Base-by-base conservation (phyloP, 2,329 filamentous ascomycete species). In the Curvularia verruculosa region DNA sequence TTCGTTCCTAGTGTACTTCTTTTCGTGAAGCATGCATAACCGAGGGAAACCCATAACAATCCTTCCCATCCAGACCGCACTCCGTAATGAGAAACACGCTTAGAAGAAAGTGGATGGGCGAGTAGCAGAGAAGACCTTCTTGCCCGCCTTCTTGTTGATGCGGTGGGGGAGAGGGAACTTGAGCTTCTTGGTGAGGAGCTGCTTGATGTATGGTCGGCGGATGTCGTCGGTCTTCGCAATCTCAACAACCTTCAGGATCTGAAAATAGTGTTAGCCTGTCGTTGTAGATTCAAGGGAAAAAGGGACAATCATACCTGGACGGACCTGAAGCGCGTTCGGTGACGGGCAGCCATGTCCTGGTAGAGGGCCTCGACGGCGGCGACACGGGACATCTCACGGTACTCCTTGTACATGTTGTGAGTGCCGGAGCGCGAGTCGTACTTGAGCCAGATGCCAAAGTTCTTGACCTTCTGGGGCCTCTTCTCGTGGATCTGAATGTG, bases 341-440 rank as follows among this genome's bases (percentile, higher is more conserved):
- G 95, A 81, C 95, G 92, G 82, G 96, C 94, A 74, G 95, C 92
- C 95, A 99, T 98, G 86, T 99, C 95, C 84, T 95, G 91, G 90
- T 99, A 99, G 80, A 99, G 88, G 73, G 94, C 84, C 84, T 98
- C 91, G 77, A 98, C 94, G 71, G 95, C 95, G 73, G 95, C 94
- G 78, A 89, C 91, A 83, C 95, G 88, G 80, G 91, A 94, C 87
- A 98, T 91, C 87, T 98, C 95, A 81, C 95, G 91, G 90, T 97
- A 98, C 89, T 99, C 95, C 89, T 98, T 98, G 92, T 99, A 99
- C 95, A 99, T 99, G 90, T 99, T 99, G 92, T 99, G 95, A 77
- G 95, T 99, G 77, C 95, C 95, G 76, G 95, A 98, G 83, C 95
- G 94, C 65, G 96, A 99, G 85, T 99, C 94, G 86, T 99, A 99